A percentile compares a stretch with the other conserved stretches of the same genome.
Conservation (phyloP, 257 asterid genomes). For the Nicotiana sylvestris region DNA sequence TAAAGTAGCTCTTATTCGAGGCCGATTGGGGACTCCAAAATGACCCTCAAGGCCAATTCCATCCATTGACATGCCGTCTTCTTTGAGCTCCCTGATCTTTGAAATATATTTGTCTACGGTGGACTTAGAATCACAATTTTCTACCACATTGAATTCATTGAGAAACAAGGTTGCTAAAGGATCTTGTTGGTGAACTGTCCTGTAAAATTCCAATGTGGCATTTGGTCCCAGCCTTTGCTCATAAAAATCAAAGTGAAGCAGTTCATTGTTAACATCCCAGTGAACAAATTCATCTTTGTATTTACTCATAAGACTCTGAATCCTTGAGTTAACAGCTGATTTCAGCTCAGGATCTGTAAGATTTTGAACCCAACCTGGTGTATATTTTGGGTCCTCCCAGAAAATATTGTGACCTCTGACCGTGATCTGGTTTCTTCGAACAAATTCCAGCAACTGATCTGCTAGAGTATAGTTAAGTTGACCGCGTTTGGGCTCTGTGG, state of each 20-base stretch:
- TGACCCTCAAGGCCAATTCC: conserved; percentile 56
- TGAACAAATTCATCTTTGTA: conserved; percentile 40
- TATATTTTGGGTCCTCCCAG: conserved; percentile 39
- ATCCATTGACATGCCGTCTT: conserved; percentile 32
- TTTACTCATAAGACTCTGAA: conserved; percentile 32
- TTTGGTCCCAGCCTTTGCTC: conserved; percentile 38
- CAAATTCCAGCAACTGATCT: conserved; percentile 37
- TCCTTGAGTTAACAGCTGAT: conserved; percentile 32
- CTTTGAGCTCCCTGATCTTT: conserved; percentile 32
- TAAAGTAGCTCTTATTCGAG: conserved; percentile 39
- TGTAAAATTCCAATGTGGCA: conserved; percentile 36
- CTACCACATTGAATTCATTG: conserved; percentile 51
- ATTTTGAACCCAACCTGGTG: conserved; percentile 41
- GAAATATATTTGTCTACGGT: conserved; percentile 40
- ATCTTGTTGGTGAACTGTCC: conserved; percentile 34
- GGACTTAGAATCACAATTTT: conserved; percentile 39
- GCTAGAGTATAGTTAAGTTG: conserved; percentile 36
- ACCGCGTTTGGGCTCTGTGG: conserved; percentile 33
- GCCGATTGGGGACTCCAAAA: conserved; percentile 39
- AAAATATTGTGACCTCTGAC: conserved; percentile 43
- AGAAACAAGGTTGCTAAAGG: conserved; percentile 44
- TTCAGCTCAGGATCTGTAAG: conserved; percentile 25
- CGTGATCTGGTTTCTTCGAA: conserved; percentile 31
- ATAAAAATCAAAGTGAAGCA: conserved; percentile 37
- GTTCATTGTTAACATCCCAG: conserved; percentile 48